Evolutionary conservation across 2,329 filamentous ascomycete genomes (phyloP), one percentile per base, ranked within the genome.

Genomic region (Pyricularia sp.): DNA sequence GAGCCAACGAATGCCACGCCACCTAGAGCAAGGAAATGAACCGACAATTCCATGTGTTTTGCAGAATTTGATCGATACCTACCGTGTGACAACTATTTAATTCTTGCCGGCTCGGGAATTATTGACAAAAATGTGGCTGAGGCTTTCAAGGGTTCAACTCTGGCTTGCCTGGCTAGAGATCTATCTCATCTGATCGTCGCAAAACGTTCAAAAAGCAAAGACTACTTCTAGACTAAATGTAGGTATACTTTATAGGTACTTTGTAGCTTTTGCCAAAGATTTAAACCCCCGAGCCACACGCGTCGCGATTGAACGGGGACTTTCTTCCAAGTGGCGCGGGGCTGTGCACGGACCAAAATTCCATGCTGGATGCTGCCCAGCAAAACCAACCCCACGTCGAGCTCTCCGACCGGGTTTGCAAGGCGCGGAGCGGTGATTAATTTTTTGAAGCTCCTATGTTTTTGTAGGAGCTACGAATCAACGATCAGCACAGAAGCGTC

Each of bases 371-470:
- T 59, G 26, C 55, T 19, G 55, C 55, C 55, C 12, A 26, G 55
- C 28, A 28, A 59, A 59, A 19, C 24, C 55, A 59, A 59, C 55
- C 55, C 55, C 55, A 59, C 55, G 55, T 59, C 26, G 24, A 59
- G 55, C 55, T 59, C 55, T 28, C 55, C 55, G 28, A 59, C 40
- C 40, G 40, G 40, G 40, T 49, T 49, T 49, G 55, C 55, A 59
- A 28, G 24, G 24, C 55, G 22, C 55, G 28, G 55, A 49, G 55
- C 55, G 55, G 55, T 59, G 55, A 59, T 59, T 59, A 59, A 59
- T 59, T 59, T 59, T 59, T 59, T 59, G 55, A 59, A 59, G 55
- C 55, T 59, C 55, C 26, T 59, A 59, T 59, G 12, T 40, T n/a
- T n/a, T n/a, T 26, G 55, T 28, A 57, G 12, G 22, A 24, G n/a